Evolutionary conservation across 495 filamentous ascomycete genomes (phyloP), one percentile per base, ranked within the genome.

Genomic region (Monascus purpureus): DNA sequence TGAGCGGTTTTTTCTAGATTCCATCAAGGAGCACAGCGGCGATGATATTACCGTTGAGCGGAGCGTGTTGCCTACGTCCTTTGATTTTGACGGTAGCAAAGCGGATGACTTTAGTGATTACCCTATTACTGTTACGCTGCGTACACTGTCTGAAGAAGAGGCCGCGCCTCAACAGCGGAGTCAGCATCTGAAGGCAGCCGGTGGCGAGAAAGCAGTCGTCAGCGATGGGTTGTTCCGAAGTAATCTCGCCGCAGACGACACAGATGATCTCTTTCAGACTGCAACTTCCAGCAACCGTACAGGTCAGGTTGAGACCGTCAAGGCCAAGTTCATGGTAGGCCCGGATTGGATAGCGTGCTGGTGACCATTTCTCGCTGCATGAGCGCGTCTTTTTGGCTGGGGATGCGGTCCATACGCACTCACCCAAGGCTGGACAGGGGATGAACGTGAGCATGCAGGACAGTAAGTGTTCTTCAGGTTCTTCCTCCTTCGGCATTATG

Each of bases 311-410:
- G 41, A 70, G 36, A 47, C 36, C 2, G 49, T 79, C 7, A 56
- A 46, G 17, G 66, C 74, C 3, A 78, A 75, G 38, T 80, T 75
- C 42, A 44, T 81, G 33, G 56, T 80, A 9, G 76, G 75, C 2
- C 33, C 49, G 72, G 19, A 75, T 82, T 25, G 75, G 75, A 3
- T 80, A 82, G 51, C 66, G 78, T 17, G 70, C 82, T 2, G 73
- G 70, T 4, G 55, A 68, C 6, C 47, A 58, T 3, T 81, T 81
- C 42, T 70, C 65, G 6, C 50, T 63, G 6, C 49, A 68, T 17
- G 59, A 81, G 26, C 61, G 77, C 0, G 65, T 80, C 4, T 82
- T 82, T 38, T 61, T 82, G 26, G 75, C 73, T 9, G 66, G 57
- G 25, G 69, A 80, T 47, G 70, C 72, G 3, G 61, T 72, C 0